Base-by-base conservation (phyloP, 495 filamentous ascomycete genomes). In the Penicillium riverlandense region DNA sequence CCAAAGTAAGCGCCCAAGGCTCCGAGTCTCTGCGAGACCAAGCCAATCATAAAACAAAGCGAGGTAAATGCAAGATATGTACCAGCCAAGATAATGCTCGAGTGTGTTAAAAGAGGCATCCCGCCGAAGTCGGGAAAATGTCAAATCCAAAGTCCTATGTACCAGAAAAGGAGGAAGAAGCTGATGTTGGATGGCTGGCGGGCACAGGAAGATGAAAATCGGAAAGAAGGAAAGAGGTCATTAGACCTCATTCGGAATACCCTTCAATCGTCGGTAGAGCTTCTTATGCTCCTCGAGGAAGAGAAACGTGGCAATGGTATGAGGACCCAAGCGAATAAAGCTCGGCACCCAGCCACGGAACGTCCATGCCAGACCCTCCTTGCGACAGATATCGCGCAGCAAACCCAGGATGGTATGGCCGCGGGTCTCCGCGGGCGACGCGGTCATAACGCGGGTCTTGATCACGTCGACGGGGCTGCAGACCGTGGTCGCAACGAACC, bases 331-430 rank as follows among this genome's bases (percentile, higher is more conserved):
- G n/a, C 92, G 76, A 44, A 96, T 81, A 61, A 98, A 98, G 55
- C 88, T 92, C 8, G 92, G 92, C 36, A 95, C 84, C 92, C 92
- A 98, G n/a, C 92, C 92, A 57, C 84, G 83, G 66, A 96, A 97
- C 77, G 90, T 86, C 92, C 92, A 98, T 1, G 70, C 62, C 37
- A 87, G 61, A 27, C 91, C 91, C 61, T 98, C 90, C 41, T 79
- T 76, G 50, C 74, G 78, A 48, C 80, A 83, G 28, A 90, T 85
- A 33, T 88, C 82, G 6, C 66, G 59, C 50, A 94, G 56, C 13
- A 90, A 52, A 38, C 69, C 60, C 7, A 71, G 49, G 12, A 91
- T 69, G 32, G 76, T 75, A 40, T 82, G 75, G 31, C 74, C 80
- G 43, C 69, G 72, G 46, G 57, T 66, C 54, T 70, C 67, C 2